Evolutionary conservation across 2,329 filamentous ascomycete genomes (phyloP), one percentile per base, ranked within the genome.

Genomic region (Ophiocordyceps camponoti-rufipedis): DNA sequence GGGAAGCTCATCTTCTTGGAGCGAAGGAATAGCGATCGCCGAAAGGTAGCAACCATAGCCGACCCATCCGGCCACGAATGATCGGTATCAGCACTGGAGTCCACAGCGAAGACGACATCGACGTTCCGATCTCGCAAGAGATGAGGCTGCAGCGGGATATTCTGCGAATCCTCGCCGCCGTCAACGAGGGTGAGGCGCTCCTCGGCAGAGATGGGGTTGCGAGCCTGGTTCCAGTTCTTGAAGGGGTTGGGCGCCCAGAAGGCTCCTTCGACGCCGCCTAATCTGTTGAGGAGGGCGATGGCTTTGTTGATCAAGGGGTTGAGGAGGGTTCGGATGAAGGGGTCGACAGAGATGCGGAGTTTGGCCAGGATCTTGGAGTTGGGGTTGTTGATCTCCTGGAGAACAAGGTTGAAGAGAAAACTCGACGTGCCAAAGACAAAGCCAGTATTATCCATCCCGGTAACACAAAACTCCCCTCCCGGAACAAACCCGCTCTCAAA

Each of bases 361-460:
- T 23, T 23, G 3, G 3, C 5, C 3, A 23, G 23, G 23, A 23
- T 3, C 5, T 23, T 23, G 53, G 49, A 56, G 23, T 57, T 65
- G 35, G 53, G 64, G 47, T 66, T 57, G 55, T 67, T 23, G 77
- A 91, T 33, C 77, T 91, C 69, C 71, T 93, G 70, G 46, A 79
- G 68, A 54, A 54, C 69, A 68, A 56, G 67, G 64, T 91, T 91
- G 68, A 93, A 91, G 3, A 93, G 68, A 8, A 80, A 80, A 14
- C 81, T 85, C 9, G 81, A 85, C 0, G 85, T 89, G 48, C 85
- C 85, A 75, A 89, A 85, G 29, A 89, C 68, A 54, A 78, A 93
- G 1, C 82, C 83, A 6, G 75, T 75, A 52, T 85, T 87, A 59
- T 93, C 85, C 51, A 85, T 88, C 1, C 85, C 85, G 19, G 56